These are phyloP conservation scores for Cairneyella variabilis DNA, from an alignment of 495 filamentous ascomycete genomes.

Conservation along the genomic window DNA sequence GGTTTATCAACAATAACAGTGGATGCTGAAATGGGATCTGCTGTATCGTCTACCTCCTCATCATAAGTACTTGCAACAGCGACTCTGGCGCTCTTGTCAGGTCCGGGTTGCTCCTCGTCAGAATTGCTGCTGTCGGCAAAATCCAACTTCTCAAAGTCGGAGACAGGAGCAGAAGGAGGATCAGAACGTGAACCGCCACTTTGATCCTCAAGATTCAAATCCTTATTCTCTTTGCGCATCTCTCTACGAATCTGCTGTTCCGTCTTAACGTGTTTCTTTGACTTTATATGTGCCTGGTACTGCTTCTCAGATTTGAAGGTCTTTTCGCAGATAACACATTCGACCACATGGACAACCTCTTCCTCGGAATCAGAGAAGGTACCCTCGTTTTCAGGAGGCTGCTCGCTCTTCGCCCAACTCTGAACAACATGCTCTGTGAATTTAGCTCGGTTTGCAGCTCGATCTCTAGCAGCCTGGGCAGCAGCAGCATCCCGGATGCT, in stretches of 20 bases:
- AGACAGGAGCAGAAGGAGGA: neutral
- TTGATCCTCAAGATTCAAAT: conserved; percentile 56
- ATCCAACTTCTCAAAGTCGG: conserved; percentile 3
- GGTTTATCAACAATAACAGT: too few species aligned
- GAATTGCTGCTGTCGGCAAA: too few species aligned
- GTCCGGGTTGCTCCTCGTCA: neutral
- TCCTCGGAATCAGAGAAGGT: conserved; percentile 47
- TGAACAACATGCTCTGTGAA: conserved; percentile 59
- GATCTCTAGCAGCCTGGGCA: conserved; percentile 78
- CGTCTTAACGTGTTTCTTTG: conserved; percentile 90
- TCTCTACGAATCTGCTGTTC: conserved; percentile 72
- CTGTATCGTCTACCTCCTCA: neutral
- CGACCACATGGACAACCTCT: conserved; percentile 58
- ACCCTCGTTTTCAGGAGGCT: conserved; percentile 8
- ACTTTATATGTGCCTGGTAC: conserved; percentile 89
- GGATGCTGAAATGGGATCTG: neutral
- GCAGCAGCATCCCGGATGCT: conserved; percentile 70
- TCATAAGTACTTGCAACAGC: neutral
- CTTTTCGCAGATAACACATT: conserved; percentile 91
- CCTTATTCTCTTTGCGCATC: conserved; percentile 74
- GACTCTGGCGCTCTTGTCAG: neutral
- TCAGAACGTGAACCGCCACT: neutral
- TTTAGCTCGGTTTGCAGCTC: conserved; percentile 57
- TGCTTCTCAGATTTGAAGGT: conserved; percentile 92
- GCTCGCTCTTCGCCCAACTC: conserved; percentile 66